Conservation (phyloP, 441 rosid genomes). For the Pelargonium hybrid region DNA sequence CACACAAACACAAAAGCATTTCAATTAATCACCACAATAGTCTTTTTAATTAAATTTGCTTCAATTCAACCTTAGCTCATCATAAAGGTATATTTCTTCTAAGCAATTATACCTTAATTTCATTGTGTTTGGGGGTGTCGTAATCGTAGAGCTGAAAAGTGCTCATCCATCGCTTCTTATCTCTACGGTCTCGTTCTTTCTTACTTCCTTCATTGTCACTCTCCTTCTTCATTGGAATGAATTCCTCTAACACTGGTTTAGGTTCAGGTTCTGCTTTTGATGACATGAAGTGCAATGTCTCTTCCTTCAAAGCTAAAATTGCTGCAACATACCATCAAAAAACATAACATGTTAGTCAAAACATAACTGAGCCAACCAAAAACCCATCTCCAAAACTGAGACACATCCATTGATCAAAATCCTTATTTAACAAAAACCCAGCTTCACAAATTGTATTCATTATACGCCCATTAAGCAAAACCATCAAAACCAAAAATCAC, state of each 20-base stretch:
- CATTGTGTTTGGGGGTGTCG: slow-evolving; percentile 27
- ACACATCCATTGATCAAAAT: slow-evolving; percentile 8
- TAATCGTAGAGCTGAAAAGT: slow-evolving; percentile 58
- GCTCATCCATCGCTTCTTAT: slow-evolving; percentile 63
- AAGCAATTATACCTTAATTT: slow-evolving; percentile 34
- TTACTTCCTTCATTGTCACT: slow-evolving; percentile 21
- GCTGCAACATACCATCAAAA: slow-evolving; percentile 36
- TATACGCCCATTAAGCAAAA: slow-evolving; percentile 7
- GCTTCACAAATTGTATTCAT: not conserved
- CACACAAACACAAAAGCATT: slow-evolving; percentile 9
- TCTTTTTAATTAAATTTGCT: not conserved
- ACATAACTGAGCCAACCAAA: not conserved
- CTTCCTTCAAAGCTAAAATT: slow-evolving; percentile 46
- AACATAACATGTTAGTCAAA: not conserved
- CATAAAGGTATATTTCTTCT: slow-evolving; percentile 1
- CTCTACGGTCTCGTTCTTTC: slow-evolving; percentile 34
- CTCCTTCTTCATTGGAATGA: slow-evolving; percentile 53
- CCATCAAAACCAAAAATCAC: slow-evolving; percentile 4
- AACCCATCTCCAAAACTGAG: not conserved
- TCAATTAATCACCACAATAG: not conserved
- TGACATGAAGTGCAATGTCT: slow-evolving; percentile 30
- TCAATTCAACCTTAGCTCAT: not conserved
- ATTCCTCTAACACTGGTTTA: slow-evolving; percentile 66
- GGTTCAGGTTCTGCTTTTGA: slow-evolving; percentile 21
- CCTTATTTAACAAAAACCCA: not conserved